A percentile compares a stretch with the other conserved stretches of the same genome.
These are phyloP conservation scores for Ascochyta pisi DNA, from an alignment of 2,329 filamentous ascomycete species.

Conservation along the genomic window DNA sequence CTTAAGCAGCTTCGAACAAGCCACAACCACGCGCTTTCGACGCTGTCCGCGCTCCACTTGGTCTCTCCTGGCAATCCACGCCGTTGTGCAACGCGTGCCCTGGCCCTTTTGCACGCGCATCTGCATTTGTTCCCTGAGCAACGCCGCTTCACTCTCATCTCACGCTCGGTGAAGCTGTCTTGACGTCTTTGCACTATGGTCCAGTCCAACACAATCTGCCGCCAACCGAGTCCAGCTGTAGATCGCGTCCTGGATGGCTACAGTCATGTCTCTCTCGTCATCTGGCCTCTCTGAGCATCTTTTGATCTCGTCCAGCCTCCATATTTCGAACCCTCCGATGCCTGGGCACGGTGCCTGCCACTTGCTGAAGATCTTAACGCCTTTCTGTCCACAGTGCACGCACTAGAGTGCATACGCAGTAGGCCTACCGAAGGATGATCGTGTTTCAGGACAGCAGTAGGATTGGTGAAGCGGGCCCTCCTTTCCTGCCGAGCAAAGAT, in stretches of 20 bases:
- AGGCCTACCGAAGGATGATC: slow-evolving; percentile 6
- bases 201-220: background rate
- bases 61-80: slow-evolving; percentile 1
- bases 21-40: slow-evolving; percentile 12
- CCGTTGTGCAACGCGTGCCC: slow-evolving; percentile 11
- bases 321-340: background rate
- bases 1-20: slow-evolving; percentile 8
- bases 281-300: background rate
- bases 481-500: slow-evolving; percentile 5
- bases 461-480: slow-evolving; percentile 5
- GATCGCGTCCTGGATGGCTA: background rate
- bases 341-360: slow-evolving; percentile 9
- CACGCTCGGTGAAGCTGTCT: background rate
- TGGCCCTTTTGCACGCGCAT: slow-evolving; percentile 7
- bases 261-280: slow-evolving; percentile 2
- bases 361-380: slow-evolving; percentile 12
- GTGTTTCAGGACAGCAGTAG: slow-evolving; percentile 10
- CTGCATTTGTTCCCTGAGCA: slow-evolving; percentile 1
- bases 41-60: slow-evolving; percentile 6
- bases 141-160: slow-evolving; percentile 8
- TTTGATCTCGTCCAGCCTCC: background rate
- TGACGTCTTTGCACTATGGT: background rate
- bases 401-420: slow-evolving; percentile 6
- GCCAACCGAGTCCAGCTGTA: background rate
- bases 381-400: background rate